Conservation (phyloP, 2,329 filamentous ascomycete genomes). For the Acrodontium crateriforme region DNA sequence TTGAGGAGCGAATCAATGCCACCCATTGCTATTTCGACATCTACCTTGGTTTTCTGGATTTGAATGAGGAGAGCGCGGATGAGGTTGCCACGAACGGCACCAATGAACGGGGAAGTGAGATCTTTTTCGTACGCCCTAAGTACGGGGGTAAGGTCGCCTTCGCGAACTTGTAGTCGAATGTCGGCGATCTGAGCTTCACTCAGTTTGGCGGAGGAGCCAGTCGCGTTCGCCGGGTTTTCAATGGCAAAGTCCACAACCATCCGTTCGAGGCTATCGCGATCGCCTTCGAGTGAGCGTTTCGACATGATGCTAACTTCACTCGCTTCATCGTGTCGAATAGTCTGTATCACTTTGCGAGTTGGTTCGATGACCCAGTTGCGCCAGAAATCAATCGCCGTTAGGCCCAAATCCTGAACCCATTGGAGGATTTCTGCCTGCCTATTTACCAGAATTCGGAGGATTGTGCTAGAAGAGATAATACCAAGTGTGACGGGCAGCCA, state of each 20-base stretch:
- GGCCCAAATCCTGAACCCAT: conserved; percentile 68
- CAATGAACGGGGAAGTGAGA: conserved; percentile 64
- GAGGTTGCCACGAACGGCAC: conserved; percentile 73
- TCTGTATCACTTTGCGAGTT: conserved; percentile 66
- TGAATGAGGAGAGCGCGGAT: conserved; percentile 86
- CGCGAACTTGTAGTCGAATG: conserved; percentile 66
- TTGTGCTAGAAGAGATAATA: conserved; percentile 70
- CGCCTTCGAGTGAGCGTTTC: conserved; percentile 39
- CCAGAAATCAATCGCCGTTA: conserved; percentile 80
- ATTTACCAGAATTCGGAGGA: conserved; percentile 65
- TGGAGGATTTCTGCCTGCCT: conserved; percentile 61
- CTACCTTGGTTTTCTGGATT: conserved; percentile 97
- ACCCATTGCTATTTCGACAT: conserved; percentile 88
- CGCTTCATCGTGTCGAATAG: conserved; percentile 81
- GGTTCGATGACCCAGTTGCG: conserved; percentile 92
- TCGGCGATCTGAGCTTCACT: conserved; percentile 57
- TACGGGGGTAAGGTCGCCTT: conserved; percentile 87
- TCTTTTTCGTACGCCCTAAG: conserved; percentile 85
- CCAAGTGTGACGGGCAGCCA: conserved; percentile 67
- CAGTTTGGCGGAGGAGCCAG: conserved; percentile 33
- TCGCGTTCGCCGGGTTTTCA: conserved; percentile 55
- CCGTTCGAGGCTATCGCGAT: conserved; percentile 23
- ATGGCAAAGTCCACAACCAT: conserved; percentile 96
- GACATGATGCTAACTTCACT: conserved; percentile 97
- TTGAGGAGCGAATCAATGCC: conserved; percentile 90